phyloP scores from a whole-genome alignment of 495 filamentous ascomycete genomes.

The Aspergillus hancockii region DNA sequence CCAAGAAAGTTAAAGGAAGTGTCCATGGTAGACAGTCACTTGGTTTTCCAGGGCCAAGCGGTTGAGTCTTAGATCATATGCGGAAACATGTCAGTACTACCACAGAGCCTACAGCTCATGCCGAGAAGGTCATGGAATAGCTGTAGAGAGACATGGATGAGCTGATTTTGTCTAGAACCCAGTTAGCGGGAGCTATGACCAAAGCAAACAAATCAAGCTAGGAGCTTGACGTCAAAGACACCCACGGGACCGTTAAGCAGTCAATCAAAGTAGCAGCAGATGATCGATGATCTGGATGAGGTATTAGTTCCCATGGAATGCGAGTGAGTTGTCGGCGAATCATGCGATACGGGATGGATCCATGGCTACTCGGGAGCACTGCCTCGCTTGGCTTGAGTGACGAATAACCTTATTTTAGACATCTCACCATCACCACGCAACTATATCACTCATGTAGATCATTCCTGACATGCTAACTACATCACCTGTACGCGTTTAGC shows the following conservation, averaged over 20 bases:
- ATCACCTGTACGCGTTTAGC: no score
- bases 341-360: not conserved
- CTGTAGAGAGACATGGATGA: not conserved
- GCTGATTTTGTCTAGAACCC: not conserved
- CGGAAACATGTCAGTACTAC: not conserved
- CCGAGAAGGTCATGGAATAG: not conserved
- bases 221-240: not conserved
- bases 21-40: not conserved
- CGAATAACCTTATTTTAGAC: slow-evolving; percentile 2
- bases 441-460: not conserved
- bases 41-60: not conserved
- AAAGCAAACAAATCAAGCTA: not conserved
- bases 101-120: not conserved
- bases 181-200: not conserved
- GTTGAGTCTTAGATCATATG: not conserved
- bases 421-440: not conserved
- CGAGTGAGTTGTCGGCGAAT: not conserved
- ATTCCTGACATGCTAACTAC: no score
- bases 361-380: not conserved
- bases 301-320: not conserved
- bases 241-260: not conserved
- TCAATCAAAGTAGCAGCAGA: not conserved
- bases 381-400: slow-evolving; percentile 6
- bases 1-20: not conserved
- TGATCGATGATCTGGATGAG: not conserved